Evolutionary conservation across 106 monocot genomes (phyloP), one percentile per base, ranked within the genome.

Genomic region (Xerophyta viscosa): DNA sequence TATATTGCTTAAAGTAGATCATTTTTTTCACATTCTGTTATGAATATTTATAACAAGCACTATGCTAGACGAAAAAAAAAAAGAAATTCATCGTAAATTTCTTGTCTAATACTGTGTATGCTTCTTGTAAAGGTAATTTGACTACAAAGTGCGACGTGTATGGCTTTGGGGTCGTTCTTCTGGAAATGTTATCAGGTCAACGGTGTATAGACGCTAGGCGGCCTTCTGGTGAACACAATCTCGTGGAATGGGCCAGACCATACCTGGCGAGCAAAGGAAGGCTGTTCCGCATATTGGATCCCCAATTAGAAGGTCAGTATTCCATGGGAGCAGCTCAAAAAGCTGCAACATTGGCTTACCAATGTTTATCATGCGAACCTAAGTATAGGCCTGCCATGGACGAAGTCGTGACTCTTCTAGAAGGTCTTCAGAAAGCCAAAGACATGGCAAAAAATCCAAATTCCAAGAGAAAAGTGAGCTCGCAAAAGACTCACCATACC

Each of bases 181-280:
- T 92, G 14, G 92, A 92, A 39, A 71, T 92, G 87, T 24, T 92
- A 47, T 83, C 92, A 0, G 92, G 87, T 0, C 66, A 71, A 22
- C 76, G 92, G 0, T 79, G 82, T 4, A 24, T 92, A 0, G 92
- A 92, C 87, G 83, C 79, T 46, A 92, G 87, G 51, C 79, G 80
- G 8, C 92, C 92, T 3, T 36, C 67, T 0, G 83, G 87, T 6
- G 80, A 92, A 25, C 83, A 77, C 56, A 92, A 87, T 57, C 83
- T 92, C 9, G 92, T 92, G 3, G 92, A 87, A 24, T 92, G 87
- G 92, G 82, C 87, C 9, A 78, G 64, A 47, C 92, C 92, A 10
- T 83, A 71, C 20, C 73, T 92, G 20, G 28, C 52, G 22, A 71
- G 31, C 69, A 92, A 87, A 63, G 79, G 92, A 17, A 82, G 67